Percentiles rank a stretch among this genome's conserved stretches.
phyloP scores from a whole-genome alignment of 1,284 basidiomycete genomes.

The Ustilago trichophora region DNA sequence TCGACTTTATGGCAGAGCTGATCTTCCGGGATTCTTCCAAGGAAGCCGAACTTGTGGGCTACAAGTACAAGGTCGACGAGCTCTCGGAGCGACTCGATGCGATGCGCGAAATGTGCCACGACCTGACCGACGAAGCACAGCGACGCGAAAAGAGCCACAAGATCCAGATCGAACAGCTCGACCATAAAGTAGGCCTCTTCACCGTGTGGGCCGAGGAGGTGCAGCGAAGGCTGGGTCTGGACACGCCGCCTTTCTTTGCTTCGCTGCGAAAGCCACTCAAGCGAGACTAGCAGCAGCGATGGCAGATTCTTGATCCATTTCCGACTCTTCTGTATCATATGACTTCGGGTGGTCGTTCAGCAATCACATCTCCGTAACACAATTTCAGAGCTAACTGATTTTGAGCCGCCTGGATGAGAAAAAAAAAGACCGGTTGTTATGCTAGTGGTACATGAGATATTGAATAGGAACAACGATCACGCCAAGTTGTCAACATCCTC shows the following conservation, averaged over 20 bases:
- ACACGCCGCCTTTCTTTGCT: constrained; percentile 38
- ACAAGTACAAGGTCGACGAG: constrained; percentile 15
- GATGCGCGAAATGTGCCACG: constrained; percentile 35
- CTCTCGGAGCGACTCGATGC: constrained; percentile 26
- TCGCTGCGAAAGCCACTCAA: constrained; percentile 37
- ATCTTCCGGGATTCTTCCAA: constrained; percentile 19
- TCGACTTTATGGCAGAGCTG: constrained; percentile 25
- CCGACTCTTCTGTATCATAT: background rate
- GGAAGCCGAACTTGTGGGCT: constrained; percentile 11
- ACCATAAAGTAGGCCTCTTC: constrained; percentile 37
- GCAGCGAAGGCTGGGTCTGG: constrained; percentile 32
- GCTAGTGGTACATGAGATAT: too few species aligned
- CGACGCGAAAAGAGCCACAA: constrained; percentile 29
- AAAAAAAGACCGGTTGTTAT: background rate
- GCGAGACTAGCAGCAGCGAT: constrained; percentile 8
- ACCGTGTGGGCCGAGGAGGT: constrained; percentile 44
- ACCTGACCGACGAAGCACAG: constrained; percentile 35
- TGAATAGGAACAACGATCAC: background rate
- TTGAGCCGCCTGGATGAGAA: too few species aligned
- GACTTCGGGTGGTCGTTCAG: background rate
- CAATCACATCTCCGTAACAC: constrained; percentile 4
- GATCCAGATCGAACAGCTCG: constrained; percentile 37
- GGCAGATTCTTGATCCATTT: too few species aligned
- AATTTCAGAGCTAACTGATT: too few species aligned
- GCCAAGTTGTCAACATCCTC: constrained; percentile 17